These are phyloP conservation scores for Globisporangium paddicum DNA, from an alignment of 352 stramenopile species.

Conservation along the genomic window DNA sequence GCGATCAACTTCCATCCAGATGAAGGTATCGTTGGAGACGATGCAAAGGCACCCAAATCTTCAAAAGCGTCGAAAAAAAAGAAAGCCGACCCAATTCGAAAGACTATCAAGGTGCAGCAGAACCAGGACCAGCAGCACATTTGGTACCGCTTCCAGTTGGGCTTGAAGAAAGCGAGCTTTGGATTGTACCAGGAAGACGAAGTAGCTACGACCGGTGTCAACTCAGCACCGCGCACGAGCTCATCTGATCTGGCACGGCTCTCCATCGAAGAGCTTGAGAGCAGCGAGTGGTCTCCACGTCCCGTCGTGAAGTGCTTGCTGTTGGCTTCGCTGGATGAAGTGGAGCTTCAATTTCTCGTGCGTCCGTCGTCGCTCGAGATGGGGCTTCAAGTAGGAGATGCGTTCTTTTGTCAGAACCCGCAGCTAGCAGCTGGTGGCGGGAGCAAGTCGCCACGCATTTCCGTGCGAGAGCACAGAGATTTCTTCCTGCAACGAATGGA, in stretches of 20 bases:
- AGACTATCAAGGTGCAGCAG: background rate
- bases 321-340: conserved; percentile 48
- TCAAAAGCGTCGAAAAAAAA: conserved; percentile 1
- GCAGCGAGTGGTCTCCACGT: conserved; percentile 1
- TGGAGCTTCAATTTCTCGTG: conserved; percentile 71
- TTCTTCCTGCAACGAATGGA: conserved; percentile 75
- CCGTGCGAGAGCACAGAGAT: conserved; percentile 15
- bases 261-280: background rate
- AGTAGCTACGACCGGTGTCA: conserved; percentile 9
- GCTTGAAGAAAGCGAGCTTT: conserved; percentile 48
- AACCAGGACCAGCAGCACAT: conserved; percentile 57
- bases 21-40: conserved; percentile 17
- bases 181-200: conserved; percentile 39
- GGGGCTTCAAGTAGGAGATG: conserved; percentile 61
- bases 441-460: background rate
- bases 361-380: conserved; percentile 61
- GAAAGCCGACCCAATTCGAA: background rate
- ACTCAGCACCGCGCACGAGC: conserved; percentile 6
- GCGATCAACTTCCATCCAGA: conserved; percentile 79
- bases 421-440: conserved; percentile 1
- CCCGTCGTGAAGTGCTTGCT: conserved; percentile 6
- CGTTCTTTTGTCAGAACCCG: conserved; percentile 49
- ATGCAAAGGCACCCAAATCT: background rate
- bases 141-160: conserved; percentile 75
- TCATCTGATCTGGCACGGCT: background rate